Evolutionary conservation across 2,329 filamentous ascomycete species (phyloP).

Genomic region (Periglandula ipomoeae): DNA sequence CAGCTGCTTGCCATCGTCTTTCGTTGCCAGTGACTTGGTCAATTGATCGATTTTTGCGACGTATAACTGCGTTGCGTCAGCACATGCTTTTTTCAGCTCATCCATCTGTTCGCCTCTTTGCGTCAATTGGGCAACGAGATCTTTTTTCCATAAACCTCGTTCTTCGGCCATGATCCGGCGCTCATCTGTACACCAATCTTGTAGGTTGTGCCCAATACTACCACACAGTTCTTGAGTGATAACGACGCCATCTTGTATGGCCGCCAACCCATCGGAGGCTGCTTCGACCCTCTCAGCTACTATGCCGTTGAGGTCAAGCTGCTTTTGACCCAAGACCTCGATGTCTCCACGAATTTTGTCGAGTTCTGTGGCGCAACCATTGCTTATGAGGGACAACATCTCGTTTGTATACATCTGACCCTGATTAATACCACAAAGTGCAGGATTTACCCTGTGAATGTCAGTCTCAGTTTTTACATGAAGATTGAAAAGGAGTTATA

Average conservation of each 20-base stretch:
- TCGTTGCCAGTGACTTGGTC: constrained; percentile 2
- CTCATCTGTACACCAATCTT: not conserved
- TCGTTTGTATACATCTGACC: constrained; percentile 4
- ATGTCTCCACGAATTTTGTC: not conserved
- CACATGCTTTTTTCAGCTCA: not conserved
- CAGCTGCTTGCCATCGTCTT: constrained; percentile 8
- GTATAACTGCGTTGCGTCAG: not conserved
- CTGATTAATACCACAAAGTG: constrained; percentile 2
- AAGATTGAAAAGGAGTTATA: not conserved
- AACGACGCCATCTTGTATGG: constrained; percentile 1
- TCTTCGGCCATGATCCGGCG: not conserved
- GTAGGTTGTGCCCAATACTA: constrained; percentile 1
- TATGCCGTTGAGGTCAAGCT: constrained; percentile 5
- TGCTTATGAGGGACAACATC: constrained; percentile 2
- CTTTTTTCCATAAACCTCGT: constrained; percentile 4
- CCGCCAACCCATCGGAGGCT: not conserved
- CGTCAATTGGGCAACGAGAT: not conserved
- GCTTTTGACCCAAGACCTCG: constrained; percentile 9
- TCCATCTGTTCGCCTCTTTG: constrained; percentile 1
- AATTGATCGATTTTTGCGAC: constrained; percentile 3
- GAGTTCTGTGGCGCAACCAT: constrained; percentile 5
- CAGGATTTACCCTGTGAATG: constrained; percentile 5
- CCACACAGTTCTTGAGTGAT: not conserved
- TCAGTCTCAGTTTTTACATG: not conserved
- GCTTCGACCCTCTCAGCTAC: not conserved